Evolutionary conservation across 805 yeast genomes (phyloP).

Genomic region (Wickerhamomyces subpelliculosus): DNA sequence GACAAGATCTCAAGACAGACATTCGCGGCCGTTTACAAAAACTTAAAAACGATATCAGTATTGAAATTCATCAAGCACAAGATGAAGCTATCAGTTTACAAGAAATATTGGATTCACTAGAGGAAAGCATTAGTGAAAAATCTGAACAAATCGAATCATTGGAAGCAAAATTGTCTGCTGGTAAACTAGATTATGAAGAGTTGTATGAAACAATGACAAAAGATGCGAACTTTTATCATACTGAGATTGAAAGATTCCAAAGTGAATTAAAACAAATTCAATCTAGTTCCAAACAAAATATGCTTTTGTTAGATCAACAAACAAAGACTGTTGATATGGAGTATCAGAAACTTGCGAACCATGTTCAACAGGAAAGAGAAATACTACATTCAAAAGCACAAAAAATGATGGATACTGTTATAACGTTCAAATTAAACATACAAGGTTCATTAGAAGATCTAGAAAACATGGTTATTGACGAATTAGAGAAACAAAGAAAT

Average conservation of each 20-base stretch:
- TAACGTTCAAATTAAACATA: constrained; percentile 59
- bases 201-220: constrained; percentile 46
- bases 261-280: constrained; percentile 47
- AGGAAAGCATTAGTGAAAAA: constrained; percentile 49
- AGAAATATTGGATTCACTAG: constrained; percentile 49
- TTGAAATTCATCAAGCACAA: constrained; percentile 40
- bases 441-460: constrained; percentile 59
- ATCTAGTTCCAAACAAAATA: constrained; percentile 40
- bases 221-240: constrained; percentile 44
- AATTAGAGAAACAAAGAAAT: constrained; percentile 26
- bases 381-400: constrained; percentile 47
- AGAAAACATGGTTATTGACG: constrained; percentile 40
- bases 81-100: constrained; percentile 54
- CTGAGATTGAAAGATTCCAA: constrained; percentile 62
- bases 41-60: constrained; percentile 39
- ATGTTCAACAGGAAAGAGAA: constrained; percentile 40
- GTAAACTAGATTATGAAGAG: constrained; percentile 48
- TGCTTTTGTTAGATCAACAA: constrained; percentile 40
- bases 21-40: constrained; percentile 31
- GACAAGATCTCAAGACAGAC: constrained; percentile 30
- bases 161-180: constrained; percentile 47
- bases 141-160: constrained; percentile 49
- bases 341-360: constrained; percentile 41
- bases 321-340: constrained; percentile 47
- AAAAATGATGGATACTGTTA: constrained; percentile 50